Evolutionary conservation across 2,329 filamentous ascomycete species (phyloP).

Genomic region (Colletotrichum sp.): DNA sequence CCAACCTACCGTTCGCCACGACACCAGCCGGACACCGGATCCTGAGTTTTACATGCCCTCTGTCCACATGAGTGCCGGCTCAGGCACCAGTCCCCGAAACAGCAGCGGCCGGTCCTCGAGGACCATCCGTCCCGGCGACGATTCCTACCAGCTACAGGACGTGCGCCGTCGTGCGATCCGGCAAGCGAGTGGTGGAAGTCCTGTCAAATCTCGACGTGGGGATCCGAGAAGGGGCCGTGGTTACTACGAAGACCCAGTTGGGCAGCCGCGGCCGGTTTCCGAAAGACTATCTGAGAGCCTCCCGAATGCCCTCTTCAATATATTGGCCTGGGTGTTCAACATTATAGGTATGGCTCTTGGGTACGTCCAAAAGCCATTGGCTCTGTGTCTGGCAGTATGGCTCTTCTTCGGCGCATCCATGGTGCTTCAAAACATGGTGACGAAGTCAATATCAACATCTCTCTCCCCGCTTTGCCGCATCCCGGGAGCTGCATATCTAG

Average conservation of each 20-base stretch:
- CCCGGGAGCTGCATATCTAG: slow-evolving; percentile 66
- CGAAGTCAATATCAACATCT: slow-evolving; percentile 63
- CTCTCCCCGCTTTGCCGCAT: slow-evolving; percentile 74
- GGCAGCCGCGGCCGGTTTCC: slow-evolving; percentile 24
- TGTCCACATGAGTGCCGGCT: slow-evolving; percentile 34
- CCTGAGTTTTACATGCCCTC: slow-evolving; percentile 62
- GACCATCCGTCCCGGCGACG: slow-evolving; percentile 35
- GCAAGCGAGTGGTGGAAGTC: slow-evolving; percentile 24
- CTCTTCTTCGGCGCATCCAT: slow-evolving; percentile 64
- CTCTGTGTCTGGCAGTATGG: slow-evolving; percentile 65
- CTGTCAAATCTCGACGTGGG: slow-evolving; percentile 26
- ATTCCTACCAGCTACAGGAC: slow-evolving; percentile 26
- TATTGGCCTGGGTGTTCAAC: slow-evolving; percentile 55
- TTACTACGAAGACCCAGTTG: not conserved
- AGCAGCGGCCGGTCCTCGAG: slow-evolving; percentile 37
- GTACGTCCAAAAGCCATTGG: slow-evolving; percentile 69
- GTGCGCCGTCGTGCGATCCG: slow-evolving; percentile 31
- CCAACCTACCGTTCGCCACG: slow-evolving; percentile 51
- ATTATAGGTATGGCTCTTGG: slow-evolving; percentile 64
- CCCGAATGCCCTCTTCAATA: slow-evolving; percentile 42
- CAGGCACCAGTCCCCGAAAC: slow-evolving; percentile 33
- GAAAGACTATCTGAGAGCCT: slow-evolving; percentile 39
- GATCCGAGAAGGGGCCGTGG: not conserved
- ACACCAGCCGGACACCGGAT: slow-evolving; percentile 45
- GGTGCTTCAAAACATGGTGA: slow-evolving; percentile 66